Conservation (phyloP, 345 rosid genomes). For the Rubroshorea leprosula region DNA sequence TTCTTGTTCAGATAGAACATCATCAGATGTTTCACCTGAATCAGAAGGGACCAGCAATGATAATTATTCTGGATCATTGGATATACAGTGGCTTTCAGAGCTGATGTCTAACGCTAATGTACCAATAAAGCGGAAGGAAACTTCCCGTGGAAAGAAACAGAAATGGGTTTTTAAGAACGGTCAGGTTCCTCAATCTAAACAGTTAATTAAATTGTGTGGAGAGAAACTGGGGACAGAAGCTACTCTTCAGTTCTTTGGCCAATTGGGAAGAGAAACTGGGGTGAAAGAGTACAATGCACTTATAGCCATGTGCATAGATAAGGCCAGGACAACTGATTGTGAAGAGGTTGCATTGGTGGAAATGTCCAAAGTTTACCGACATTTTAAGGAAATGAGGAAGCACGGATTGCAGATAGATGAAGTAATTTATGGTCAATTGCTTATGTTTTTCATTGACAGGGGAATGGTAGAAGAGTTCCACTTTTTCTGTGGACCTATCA, state of each 20-base stretch:
- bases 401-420: slow-evolving; percentile 60
- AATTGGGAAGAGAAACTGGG: slow-evolving; percentile 59
- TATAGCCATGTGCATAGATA: slow-evolving; percentile 42
- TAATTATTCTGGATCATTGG: slow-evolving; percentile 16
- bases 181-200: slow-evolving; percentile 29
- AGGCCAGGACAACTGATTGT: slow-evolving; percentile 41
- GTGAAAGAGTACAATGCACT: slow-evolving; percentile 56
- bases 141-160: slow-evolving; percentile 53
- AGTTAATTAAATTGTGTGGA: slow-evolving; percentile 32
- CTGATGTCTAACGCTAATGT: slow-evolving; percentile 11
- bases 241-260: slow-evolving; percentile 36
- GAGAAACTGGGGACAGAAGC: slow-evolving; percentile 48
- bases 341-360: slow-evolving; percentile 38
- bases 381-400: slow-evolving; percentile 56
- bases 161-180: slow-evolving; percentile 37
- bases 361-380: slow-evolving; percentile 35
- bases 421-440: slow-evolving; percentile 56
- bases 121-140: slow-evolving; percentile 35
- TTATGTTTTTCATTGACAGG: slow-evolving; percentile 56
- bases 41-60: not conserved
- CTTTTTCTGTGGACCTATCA: slow-evolving; percentile 29
- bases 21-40: slow-evolving; percentile 1
- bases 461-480: slow-evolving; percentile 63
- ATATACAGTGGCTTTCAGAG: slow-evolving; percentile 35
- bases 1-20: slow-evolving; percentile 16